Percentiles rank a stretch among this genome's conserved stretches.
These are phyloP conservation scores for Aeminium ludgeri DNA, from an alignment of 495 filamentous ascomycete species.

Conservation along the genomic window DNA sequence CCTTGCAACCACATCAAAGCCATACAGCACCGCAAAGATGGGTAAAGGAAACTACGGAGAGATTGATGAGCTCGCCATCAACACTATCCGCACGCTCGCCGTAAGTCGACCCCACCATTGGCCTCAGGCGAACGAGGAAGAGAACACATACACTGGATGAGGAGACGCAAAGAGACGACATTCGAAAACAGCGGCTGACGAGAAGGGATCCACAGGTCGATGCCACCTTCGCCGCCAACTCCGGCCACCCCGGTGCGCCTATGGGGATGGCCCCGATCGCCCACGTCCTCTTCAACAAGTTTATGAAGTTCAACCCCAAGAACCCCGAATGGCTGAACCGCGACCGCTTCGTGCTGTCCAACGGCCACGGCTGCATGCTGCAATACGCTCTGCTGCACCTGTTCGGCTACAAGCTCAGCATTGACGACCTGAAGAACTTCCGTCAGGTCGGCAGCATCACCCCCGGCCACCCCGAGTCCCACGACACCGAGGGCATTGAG, in stretches of 20 bases:
- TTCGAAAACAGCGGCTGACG: slow-evolving; percentile 21
- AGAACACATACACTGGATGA: no score
- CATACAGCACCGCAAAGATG: slow-evolving; percentile 42
- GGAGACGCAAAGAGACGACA: no score
- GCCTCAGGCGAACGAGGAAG: no score
- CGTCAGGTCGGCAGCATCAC: slow-evolving; percentile 77
- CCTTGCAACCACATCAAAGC: no score
- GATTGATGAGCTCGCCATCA: slow-evolving; percentile 75
- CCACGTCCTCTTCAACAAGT: slow-evolving; percentile 96
- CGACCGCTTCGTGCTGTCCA: slow-evolving; percentile 96
- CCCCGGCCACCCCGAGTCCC: slow-evolving; percentile 89
- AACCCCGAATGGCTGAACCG: slow-evolving; percentile 94
- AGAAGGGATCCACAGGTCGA: slow-evolving; percentile 49
- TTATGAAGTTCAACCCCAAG: slow-evolving; percentile 99
- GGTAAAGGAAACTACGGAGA: slow-evolving; percentile 73
- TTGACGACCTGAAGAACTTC: slow-evolving; percentile 92
- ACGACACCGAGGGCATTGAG: slow-evolving; percentile 92
- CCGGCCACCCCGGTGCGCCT: slow-evolving; percentile 93
- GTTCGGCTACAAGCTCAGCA: slow-evolving; percentile 67
- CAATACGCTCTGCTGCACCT: slow-evolving; percentile 97
- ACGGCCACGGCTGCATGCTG: slow-evolving; percentile 98
- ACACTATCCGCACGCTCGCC: slow-evolving; percentile 91
- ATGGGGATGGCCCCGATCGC: slow-evolving; percentile 98
- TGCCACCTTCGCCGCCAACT: slow-evolving; percentile 92
- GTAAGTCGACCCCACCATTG: slow-evolving; percentile 37